Conservation (phyloP, 176 grass and related monocot species). For the Phoenix dactylifera region DNA sequence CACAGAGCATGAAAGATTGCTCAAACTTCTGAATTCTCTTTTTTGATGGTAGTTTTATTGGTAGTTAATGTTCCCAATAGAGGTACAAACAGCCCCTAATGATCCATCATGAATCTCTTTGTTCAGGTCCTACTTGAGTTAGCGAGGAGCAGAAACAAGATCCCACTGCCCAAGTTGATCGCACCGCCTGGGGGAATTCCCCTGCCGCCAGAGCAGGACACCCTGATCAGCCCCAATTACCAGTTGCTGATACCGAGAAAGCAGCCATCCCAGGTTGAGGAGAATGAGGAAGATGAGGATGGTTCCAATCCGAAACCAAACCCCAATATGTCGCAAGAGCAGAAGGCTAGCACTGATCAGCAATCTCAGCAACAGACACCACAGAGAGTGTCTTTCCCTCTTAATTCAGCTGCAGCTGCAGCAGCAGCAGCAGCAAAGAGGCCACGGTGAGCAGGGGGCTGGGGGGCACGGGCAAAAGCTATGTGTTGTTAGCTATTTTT, state of each 20-base stretch:
- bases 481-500: no score
- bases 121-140: conserved; percentile 73
- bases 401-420: conserved; percentile 33
- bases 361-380: conserved; percentile 30
- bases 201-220: conserved; percentile 79
- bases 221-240: conserved; percentile 70
- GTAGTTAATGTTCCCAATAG: no score
- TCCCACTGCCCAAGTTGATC: conserved; percentile 73
- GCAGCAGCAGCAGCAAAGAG: no score
- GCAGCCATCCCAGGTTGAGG: conserved; percentile 37
- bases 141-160: conserved; percentile 65
- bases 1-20: no score
- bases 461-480: no score
- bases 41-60: no score
- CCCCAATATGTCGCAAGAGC: conserved; percentile 34
- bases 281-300: conserved; percentile 51
- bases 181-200: conserved; percentile 78
- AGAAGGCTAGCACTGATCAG: conserved; percentile 35
- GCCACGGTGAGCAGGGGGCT: no score
- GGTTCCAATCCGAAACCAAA: conserved; percentile 21
- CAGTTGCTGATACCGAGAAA: conserved; percentile 56
- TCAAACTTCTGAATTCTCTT: no score
- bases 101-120: background rate
- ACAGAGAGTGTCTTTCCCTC: conserved; percentile 88
- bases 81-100: no score